phyloP scores from a whole-genome alignment of 768 basidiomycete species.

The Rhodotorula babjevae region DNA sequence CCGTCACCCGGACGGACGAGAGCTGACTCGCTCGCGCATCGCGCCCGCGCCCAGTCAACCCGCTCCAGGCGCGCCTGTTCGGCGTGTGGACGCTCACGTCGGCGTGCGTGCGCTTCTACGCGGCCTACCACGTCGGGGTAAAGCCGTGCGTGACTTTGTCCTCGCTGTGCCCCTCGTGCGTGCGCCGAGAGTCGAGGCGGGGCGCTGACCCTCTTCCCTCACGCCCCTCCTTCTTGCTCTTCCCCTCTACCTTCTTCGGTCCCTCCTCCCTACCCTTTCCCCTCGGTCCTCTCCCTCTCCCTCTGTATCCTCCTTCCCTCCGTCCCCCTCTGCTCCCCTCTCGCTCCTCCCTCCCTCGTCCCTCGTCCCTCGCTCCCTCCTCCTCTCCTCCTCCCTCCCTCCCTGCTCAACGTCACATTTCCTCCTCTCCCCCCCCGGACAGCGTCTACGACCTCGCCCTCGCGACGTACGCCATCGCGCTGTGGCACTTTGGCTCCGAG shows the following conservation, averaged over 20 bases:
- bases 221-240: too few species aligned
- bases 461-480: conserved; percentile 81
- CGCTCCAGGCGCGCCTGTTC: conserved; percentile 81
- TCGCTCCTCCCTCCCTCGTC: too few species aligned
- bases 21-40: too few species aligned
- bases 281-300: too few species aligned
- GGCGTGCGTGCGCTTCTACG: conserved; percentile 74
- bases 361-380: too few species aligned
- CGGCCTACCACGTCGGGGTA: conserved; percentile 79
- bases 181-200: too few species aligned
- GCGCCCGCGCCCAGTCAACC: conserved; percentile 64
- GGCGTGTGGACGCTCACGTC: conserved; percentile 85
- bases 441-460: conserved; percentile 88
- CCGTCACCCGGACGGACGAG: too few species aligned
- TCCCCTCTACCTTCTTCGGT: too few species aligned
- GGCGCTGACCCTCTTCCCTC: background rate
- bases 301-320: background rate
- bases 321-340: too few species aligned
- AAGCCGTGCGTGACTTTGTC: conserved; percentile 57
- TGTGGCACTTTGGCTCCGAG: conserved; percentile 83
- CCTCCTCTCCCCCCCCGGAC: background rate
- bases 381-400: background rate
- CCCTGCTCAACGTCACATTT: too few species aligned
- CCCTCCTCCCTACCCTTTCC: too few species aligned
- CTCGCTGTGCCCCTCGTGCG: too few species aligned